Conservation (phyloP, 1,284 basidiomycete species). For the Rhodofomes roseus region DNA sequence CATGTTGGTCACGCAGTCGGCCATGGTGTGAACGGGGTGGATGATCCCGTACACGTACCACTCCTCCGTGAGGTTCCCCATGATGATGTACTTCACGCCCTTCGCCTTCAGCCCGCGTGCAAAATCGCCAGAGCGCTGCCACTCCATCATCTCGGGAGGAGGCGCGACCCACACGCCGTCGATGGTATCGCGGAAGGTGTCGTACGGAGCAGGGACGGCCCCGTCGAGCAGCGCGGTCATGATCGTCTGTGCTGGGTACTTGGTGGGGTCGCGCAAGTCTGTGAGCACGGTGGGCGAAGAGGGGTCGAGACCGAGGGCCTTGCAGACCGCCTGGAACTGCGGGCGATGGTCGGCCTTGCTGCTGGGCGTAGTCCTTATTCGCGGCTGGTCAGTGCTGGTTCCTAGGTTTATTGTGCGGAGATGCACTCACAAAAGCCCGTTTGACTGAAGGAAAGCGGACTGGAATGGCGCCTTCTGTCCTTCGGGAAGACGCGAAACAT, state of each 20-base stretch:
- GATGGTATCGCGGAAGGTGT: slow-evolving; percentile 68
- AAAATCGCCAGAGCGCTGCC: slow-evolving; percentile 62
- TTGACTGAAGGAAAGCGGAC: slow-evolving; percentile 68
- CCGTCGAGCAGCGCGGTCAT: slow-evolving; percentile 57
- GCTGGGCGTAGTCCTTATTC: slow-evolving; percentile 43
- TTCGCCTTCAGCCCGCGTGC: slow-evolving; percentile 49
- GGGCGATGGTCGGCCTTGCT: slow-evolving; percentile 51
- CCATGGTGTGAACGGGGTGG: slow-evolving; percentile 43
- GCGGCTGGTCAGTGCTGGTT: neutral
- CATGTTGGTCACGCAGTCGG: slow-evolving; percentile 57
- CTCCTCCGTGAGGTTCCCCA: slow-evolving; percentile 73
- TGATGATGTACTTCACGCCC: slow-evolving; percentile 56
- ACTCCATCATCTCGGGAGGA: slow-evolving; percentile 55
- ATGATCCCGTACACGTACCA: slow-evolving; percentile 75
- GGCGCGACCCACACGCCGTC: slow-evolving; percentile 52
- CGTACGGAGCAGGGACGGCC: slow-evolving; percentile 42
- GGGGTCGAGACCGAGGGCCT: slow-evolving; percentile 52
- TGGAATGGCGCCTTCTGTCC: slow-evolving; percentile 58
- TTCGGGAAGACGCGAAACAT: slow-evolving; percentile 59
- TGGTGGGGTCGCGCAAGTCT: slow-evolving; percentile 45
- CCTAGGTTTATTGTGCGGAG: neutral
- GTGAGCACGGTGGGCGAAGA: slow-evolving; percentile 41
- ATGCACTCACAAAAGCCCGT: slow-evolving; percentile 58
- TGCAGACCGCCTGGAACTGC: slow-evolving; percentile 62
- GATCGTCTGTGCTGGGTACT: slow-evolving; percentile 45